These are phyloP conservation scores for Acarospora socialis DNA, from an alignment of 2,329 filamentous ascomycete genomes.

Conservation along the genomic window DNA sequence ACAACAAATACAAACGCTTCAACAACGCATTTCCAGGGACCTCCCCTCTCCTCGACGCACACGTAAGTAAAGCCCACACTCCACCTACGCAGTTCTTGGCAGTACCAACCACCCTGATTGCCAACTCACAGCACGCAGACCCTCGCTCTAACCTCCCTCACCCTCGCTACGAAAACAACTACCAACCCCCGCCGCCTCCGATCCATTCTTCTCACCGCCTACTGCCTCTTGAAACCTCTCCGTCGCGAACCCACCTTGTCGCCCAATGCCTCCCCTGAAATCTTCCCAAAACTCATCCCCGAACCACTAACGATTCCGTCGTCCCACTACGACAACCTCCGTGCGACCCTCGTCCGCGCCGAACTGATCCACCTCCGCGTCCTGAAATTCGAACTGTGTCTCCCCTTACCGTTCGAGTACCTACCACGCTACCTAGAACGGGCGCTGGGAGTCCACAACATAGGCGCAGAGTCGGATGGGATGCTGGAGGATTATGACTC, in stretches of 20 bases:
- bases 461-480: conserved; percentile 9
- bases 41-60: conserved; percentile 17
- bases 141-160: conserved; percentile 19
- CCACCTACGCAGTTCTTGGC: conserved; percentile 1
- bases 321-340: conserved; percentile 20
- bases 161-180: conserved; percentile 21
- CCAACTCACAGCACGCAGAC: conserved; percentile 14
- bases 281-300: conserved; percentile 1
- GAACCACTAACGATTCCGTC: conserved; percentile 19
- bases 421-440: conserved; percentile 19
- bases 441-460: conserved; percentile 12
- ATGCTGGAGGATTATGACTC: conserved; percentile 13
- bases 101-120: background rate
- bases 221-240: conserved; percentile 14
- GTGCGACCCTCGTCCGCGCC: conserved; percentile 20
- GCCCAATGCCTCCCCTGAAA: conserved; percentile 4
- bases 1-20: conserved; percentile 21
- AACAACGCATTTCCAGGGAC: conserved; percentile 8
- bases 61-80: conserved; percentile 14
- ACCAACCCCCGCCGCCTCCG: conserved; percentile 22
- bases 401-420: conserved; percentile 21
- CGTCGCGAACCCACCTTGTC: background rate
- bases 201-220: conserved; percentile 20
- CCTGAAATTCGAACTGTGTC: conserved; percentile 21
- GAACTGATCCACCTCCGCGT: conserved; percentile 22